Evolutionary conservation across 306 rosid genomes (phyloP).

Genomic region (Elaeagnus macrophylla): DNA sequence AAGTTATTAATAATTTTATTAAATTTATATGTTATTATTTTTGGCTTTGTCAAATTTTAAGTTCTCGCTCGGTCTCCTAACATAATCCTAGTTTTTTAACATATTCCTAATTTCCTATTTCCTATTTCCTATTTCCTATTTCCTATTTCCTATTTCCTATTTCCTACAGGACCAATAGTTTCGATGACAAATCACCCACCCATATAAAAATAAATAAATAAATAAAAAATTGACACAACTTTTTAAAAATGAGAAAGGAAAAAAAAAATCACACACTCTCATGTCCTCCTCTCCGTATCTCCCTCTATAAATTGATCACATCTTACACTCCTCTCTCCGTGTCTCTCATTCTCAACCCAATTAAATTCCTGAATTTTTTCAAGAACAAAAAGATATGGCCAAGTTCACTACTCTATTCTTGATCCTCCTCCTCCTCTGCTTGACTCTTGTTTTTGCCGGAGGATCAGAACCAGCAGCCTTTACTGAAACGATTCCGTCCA

Average conservation of each 20-base stretch:
- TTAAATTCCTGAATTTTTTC: not conserved
- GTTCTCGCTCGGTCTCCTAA: too few relatives aligned
- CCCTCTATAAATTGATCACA: constrained; percentile 12
- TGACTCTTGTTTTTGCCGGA: constrained; percentile 16
- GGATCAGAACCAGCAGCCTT: constrained; percentile 21
- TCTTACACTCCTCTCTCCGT: not conserved
- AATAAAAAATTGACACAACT: not conserved
- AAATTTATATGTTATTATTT: too few relatives aligned
- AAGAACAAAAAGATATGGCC: constrained; percentile 17
- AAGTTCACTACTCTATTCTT: constrained; percentile 16
- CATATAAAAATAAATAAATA: too few relatives aligned
- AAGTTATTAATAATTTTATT: too few relatives aligned
- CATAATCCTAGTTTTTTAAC: too few relatives aligned
- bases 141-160: too few relatives aligned
- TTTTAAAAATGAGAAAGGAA: too few relatives aligned
- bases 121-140: too few relatives aligned
- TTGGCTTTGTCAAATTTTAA: too few relatives aligned
- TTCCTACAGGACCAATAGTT: too few relatives aligned
- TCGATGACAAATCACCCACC: too few relatives aligned
- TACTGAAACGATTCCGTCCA: not conserved
- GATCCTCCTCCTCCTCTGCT: constrained; percentile 18
- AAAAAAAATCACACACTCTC: constrained; percentile 17
- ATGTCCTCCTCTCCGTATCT: constrained; percentile 2
- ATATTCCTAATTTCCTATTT: too few relatives aligned
- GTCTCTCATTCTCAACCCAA: not conserved